A percentile compares a stretch with the other conserved stretches of the same genome.
These are phyloP conservation scores for Gryganskiella cystojenkinii DNA, from an alignment of 192 early-diverging fungal genomes.

Conservation along the genomic window DNA sequence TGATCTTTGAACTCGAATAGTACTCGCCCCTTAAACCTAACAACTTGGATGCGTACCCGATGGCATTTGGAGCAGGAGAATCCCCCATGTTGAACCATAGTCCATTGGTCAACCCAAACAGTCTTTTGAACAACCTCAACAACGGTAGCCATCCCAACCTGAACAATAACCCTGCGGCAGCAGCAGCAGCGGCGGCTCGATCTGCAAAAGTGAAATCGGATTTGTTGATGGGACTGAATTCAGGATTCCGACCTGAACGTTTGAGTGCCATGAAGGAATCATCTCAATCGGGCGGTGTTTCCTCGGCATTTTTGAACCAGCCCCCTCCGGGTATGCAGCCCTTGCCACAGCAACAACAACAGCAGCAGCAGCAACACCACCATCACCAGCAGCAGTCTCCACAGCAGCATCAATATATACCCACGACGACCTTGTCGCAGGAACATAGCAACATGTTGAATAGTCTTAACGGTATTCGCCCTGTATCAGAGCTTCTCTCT, in stretches of 20 bases:
- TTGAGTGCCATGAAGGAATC: not conserved
- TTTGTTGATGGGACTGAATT: conserved; percentile 46
- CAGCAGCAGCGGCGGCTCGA: conserved; percentile 27
- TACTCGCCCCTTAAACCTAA: conserved; percentile 35
- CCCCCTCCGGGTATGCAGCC: not conserved
- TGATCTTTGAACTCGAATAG: not conserved
- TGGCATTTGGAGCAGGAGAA: conserved; percentile 38
- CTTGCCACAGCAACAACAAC: too few relatives aligned
- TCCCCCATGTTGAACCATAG: conserved; percentile 36
- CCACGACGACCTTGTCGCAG: conserved; percentile 1
- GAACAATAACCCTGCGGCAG: conserved; percentile 28
- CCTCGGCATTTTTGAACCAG: not conserved
- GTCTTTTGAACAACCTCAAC: too few relatives aligned
- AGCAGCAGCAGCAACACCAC: not conserved
- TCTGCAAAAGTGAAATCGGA: conserved; percentile 53
- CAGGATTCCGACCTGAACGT: conserved; percentile 36
- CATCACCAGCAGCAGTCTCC: conserved; percentile 12
- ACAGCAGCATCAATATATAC: conserved; percentile 9
- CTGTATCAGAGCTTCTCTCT: too few relatives aligned
- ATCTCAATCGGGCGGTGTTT: not conserved
- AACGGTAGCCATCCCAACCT: too few relatives aligned
- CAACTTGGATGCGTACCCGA: conserved; percentile 32
- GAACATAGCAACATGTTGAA: conserved; percentile 26
- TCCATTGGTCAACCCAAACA: not conserved
- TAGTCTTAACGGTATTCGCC: conserved; percentile 25